These are phyloP conservation scores for Nigrospora sphaerica DNA, from an alignment of 2,329 filamentous ascomycete genomes.

Conservation along the genomic window DNA sequence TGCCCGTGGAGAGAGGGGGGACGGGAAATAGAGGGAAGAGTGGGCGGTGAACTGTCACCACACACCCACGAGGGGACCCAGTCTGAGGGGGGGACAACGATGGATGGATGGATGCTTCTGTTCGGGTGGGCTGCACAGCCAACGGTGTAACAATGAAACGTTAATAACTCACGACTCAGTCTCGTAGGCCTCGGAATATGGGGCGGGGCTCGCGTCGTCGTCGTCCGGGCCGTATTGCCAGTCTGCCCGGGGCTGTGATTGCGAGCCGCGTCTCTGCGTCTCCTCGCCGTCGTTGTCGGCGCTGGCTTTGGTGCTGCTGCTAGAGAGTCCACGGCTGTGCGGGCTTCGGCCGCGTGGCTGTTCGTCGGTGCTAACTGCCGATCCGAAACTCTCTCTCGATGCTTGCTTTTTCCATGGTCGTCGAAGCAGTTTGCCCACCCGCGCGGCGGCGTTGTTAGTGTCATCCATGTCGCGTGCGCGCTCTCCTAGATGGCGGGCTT, in stretches of 20 bases:
- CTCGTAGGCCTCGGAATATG: no score
- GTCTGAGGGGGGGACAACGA: no score
- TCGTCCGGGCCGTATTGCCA: no score
- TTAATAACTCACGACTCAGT: no score
- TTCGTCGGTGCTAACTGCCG: constrained; percentile 21
- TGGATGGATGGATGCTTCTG: no score
- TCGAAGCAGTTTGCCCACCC: constrained; percentile 44
- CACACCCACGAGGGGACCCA: no score
- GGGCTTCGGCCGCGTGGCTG: constrained; percentile 18
- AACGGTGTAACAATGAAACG: no score
- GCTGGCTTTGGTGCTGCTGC: constrained; percentile 11
- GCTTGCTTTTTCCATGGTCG: constrained; percentile 38
- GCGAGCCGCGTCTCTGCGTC: not conserved
- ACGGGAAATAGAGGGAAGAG: no score
- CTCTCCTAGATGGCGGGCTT: not conserved
- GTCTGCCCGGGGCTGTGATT: not conserved
- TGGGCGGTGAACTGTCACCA: no score
- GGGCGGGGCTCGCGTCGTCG: no score
- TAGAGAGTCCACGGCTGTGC: constrained; percentile 10
- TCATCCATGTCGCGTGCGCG: constrained; percentile 5
- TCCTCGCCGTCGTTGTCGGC: constrained; percentile 3
- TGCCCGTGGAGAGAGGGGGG: no score
- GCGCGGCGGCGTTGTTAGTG: constrained; percentile 15
- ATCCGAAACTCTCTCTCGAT: constrained; percentile 29
- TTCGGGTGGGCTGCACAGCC: no score